phyloP scores from a whole-genome alignment of 441 rosid genomes.

The Gossypium aridum region DNA sequence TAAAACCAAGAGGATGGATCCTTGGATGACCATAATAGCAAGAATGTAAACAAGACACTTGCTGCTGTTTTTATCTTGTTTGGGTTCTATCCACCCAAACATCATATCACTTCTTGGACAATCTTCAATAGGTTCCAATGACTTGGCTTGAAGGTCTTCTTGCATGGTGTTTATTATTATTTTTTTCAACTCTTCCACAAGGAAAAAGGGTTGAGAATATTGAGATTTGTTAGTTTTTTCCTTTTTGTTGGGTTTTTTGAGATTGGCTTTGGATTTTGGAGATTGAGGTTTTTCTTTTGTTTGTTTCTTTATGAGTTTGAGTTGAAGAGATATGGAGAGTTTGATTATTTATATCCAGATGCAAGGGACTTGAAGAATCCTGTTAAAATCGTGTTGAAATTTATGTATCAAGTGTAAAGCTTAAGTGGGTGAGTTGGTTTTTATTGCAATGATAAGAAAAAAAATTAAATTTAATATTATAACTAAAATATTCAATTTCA shows the following conservation, averaged over 20 bases:
- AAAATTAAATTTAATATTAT: no score
- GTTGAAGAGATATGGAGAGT: no score
- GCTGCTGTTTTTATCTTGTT: conserved; percentile 1
- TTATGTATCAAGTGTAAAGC: no score
- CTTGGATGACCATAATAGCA: conserved; percentile 25
- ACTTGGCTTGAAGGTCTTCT: neutral
- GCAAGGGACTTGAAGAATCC: no score
- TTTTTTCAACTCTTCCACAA: neutral
- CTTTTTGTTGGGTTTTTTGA: no score
- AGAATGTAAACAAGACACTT: conserved; percentile 40
- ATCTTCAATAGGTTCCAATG: conserved; percentile 4
- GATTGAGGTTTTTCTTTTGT: neutral
- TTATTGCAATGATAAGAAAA: no score
- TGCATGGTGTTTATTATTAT: neutral
- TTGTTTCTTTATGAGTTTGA: neutral
- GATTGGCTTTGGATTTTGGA: neutral
- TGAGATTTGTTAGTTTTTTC: neutral
- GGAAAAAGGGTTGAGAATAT: neutral
- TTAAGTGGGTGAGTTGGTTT: no score
- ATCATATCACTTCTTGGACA: conserved; percentile 4
- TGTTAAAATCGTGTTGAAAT: no score
- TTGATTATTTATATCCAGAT: no score
- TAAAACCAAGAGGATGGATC: conserved; percentile 26
- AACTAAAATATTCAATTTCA: neutral
- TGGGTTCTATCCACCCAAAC: neutral